Evolutionary conservation across 2,329 filamentous ascomycete genomes (phyloP).

Genomic region (Ophiocordyceps robertsii): DNA sequence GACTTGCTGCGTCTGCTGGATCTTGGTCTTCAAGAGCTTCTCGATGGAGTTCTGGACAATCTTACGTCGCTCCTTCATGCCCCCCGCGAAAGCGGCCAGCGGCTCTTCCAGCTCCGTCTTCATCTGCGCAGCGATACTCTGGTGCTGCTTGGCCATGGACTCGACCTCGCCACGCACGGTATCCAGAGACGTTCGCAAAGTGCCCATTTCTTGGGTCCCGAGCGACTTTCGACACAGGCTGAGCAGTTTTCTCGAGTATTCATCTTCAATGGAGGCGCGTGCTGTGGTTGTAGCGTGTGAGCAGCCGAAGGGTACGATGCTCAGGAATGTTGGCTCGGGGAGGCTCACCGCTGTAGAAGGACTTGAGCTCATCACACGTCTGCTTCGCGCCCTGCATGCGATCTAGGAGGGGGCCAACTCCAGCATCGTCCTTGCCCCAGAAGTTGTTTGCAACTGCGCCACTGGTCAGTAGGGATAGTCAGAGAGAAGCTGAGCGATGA

Average conservation of each 20-base stretch:
- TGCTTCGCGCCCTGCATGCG: conserved; percentile 92
- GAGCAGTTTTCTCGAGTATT: conserved; percentile 82
- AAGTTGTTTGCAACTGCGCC: conserved; percentile 89
- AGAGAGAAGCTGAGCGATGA: neutral
- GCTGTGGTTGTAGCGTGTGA: conserved; percentile 30
- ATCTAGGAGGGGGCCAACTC: conserved; percentile 78
- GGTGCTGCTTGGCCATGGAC: conserved; percentile 85
- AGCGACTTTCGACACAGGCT: conserved; percentile 78
- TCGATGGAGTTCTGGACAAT: conserved; percentile 92
- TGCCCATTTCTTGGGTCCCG: conserved; percentile 76
- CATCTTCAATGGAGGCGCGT: conserved; percentile 88
- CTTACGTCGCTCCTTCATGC: conserved; percentile 92
- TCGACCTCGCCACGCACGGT: conserved; percentile 82
- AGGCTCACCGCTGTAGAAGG: conserved; percentile 68
- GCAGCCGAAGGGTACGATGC: neutral
- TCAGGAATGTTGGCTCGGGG: neutral
- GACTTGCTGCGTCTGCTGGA: conserved; percentile 77
- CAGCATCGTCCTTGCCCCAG: conserved; percentile 98
- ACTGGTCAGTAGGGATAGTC: conserved; percentile 6
- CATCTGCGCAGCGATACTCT: conserved; percentile 84
- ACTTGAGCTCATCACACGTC: conserved; percentile 84
- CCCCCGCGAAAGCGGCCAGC: conserved; percentile 77
- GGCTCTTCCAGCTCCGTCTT: conserved; percentile 93
- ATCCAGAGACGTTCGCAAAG: conserved; percentile 73
- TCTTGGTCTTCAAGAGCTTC: conserved; percentile 84